Evolutionary conservation across 495 filamentous ascomycete species (phyloP).

Genomic region (Trypethelium eluteriae): DNA sequence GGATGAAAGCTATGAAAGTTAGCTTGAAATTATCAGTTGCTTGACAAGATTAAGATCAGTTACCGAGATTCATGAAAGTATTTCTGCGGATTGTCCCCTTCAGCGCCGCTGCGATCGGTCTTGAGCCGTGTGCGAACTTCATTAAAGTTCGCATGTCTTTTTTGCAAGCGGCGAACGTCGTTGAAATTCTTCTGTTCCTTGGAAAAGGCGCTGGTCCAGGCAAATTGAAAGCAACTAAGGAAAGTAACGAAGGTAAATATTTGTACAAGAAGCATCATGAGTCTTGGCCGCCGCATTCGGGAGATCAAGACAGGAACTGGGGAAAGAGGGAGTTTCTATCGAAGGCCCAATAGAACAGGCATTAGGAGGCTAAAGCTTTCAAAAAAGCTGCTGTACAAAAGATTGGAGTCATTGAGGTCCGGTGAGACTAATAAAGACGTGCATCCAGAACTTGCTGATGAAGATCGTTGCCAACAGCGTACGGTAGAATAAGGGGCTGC

Average conservation of each 20-base stretch:
- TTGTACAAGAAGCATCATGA: slow-evolving; percentile 2
- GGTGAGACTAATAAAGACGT: too few relatives aligned
- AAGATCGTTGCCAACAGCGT: too few relatives aligned
- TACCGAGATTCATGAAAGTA: slow-evolving; percentile 32
- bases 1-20: slow-evolving; percentile 27
- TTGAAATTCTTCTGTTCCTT: slow-evolving; percentile 17
- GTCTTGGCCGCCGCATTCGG: not conserved
- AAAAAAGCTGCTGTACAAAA: not conserved
- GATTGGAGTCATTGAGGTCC: too few relatives aligned
- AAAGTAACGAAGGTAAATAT: not conserved
- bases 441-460: too few relatives aligned
- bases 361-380: not conserved
- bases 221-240: not conserved
- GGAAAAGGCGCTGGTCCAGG: not conserved
- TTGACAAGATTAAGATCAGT: not conserved
- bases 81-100: slow-evolving; percentile 22
- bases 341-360: not conserved
- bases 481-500: too few relatives aligned
- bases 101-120: slow-evolving; percentile 22
- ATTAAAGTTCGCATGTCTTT: slow-evolving; percentile 18
- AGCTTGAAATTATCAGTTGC: not conserved
- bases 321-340: not conserved
- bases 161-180: slow-evolving; percentile 11
- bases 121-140: slow-evolving; percentile 17
- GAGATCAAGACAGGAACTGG: not conserved